A percentile compares a stretch with the other conserved stretches of the same genome.
Conservation (phyloP, 2,329 filamentous ascomycete genomes). For the Epichloe gansuensis region DNA sequence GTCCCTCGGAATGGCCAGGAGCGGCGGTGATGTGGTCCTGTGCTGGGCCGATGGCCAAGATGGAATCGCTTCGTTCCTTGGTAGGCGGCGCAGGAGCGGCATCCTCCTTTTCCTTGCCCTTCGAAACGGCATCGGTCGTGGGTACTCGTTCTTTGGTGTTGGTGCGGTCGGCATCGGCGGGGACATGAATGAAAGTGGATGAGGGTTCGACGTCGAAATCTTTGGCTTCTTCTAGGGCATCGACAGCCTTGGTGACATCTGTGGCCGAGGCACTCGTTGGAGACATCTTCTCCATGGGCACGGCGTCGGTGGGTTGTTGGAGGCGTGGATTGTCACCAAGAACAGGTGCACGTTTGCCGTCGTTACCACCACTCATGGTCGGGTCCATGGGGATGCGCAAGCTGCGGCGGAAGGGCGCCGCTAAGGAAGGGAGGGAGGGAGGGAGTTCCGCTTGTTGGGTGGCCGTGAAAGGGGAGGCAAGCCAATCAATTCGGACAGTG, state of each 20-base stretch:
- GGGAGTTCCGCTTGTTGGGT: not conserved
- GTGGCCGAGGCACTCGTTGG: slow-evolving; percentile 9
- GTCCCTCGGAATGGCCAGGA: slow-evolving; percentile 18
- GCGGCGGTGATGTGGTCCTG: slow-evolving; percentile 28
- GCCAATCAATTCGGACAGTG: slow-evolving; percentile 7
- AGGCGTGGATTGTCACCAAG: slow-evolving; percentile 17
- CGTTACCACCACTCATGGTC: slow-evolving; percentile 20
- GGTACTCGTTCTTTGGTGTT: slow-evolving; percentile 12
- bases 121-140: slow-evolving; percentile 10
- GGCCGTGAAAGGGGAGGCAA: slow-evolving; percentile 5
- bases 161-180: slow-evolving; percentile 6
- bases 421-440: slow-evolving; percentile 10
- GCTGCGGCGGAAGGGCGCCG: too few relatives aligned
- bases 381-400: too few relatives aligned
- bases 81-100: slow-evolving; percentile 14
- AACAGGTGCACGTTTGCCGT: slow-evolving; percentile 5
- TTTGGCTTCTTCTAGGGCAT: slow-evolving; percentile 10
- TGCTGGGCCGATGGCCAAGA: slow-evolving; percentile 31
- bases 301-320: slow-evolving; percentile 24
- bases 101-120: slow-evolving; percentile 23
- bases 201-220: slow-evolving; percentile 9
- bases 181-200: slow-evolving; percentile 5
- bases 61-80: slow-evolving; percentile 21
- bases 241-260: slow-evolving; percentile 9
- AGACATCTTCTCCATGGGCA: slow-evolving; percentile 24